These are phyloP conservation scores for Bacidia rubella DNA, from an alignment of 495 filamentous ascomycete species.

Conservation along the genomic window DNA sequence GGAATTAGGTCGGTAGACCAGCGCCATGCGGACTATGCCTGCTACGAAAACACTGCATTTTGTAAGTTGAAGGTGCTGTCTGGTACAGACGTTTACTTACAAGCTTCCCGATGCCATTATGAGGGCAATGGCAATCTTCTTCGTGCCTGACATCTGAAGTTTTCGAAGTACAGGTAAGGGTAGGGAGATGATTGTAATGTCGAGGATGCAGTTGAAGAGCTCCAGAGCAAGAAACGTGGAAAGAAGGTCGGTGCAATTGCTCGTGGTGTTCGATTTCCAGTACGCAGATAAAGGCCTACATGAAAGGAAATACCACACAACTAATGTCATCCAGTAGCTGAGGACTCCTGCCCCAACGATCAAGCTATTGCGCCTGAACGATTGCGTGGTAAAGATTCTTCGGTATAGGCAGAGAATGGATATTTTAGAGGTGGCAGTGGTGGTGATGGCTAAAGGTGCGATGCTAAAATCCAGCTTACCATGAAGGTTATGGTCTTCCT, in stretches of 20 bases:
- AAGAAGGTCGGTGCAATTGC: not conserved
- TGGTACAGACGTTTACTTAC: not conserved
- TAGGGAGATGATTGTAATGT: not conserved
- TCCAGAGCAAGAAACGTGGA: not conserved
- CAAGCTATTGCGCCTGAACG: conserved; percentile 1
- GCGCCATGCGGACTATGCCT: not conserved
- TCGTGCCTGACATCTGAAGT: not conserved
- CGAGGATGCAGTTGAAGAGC: not conserved
- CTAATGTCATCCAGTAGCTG: not conserved
- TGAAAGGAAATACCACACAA: conserved; percentile 5
- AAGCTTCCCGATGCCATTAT: not conserved
- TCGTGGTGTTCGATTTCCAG: not conserved
- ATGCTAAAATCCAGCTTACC: not conserved
- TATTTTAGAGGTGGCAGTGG: not conserved
- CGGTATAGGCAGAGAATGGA: conserved; percentile 3
- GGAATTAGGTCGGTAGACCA: not conserved
- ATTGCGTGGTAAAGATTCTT: not conserved
- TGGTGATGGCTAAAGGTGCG: not conserved
- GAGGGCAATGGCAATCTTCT: not conserved
- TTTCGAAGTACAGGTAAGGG: not conserved
- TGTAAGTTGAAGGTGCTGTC: not conserved
- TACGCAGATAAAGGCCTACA: not conserved
- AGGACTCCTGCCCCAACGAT: not conserved
- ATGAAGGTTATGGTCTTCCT: not conserved
- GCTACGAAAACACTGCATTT: not conserved